Percentiles rank a stretch among this genome's conserved stretches.
Evolutionary conservation across 257 asterid species (phyloP).

Genomic region (Ocimum tenuiflorum): DNA sequence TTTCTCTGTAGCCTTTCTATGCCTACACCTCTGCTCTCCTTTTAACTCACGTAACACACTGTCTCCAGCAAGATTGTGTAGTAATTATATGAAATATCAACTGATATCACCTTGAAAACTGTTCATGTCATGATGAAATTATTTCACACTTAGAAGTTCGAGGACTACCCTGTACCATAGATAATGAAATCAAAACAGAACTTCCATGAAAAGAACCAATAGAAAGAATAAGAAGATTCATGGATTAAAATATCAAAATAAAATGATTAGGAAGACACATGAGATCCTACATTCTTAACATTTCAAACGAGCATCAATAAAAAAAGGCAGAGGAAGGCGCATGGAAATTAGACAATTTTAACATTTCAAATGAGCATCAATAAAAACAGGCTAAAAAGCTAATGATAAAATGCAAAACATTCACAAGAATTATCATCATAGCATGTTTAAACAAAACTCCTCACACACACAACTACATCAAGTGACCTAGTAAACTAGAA

Average conservation of each 20-base stretch:
- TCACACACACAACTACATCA: not conserved
- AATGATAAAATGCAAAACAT: not conserved
- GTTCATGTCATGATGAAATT: no score
- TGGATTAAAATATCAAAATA: not conserved
- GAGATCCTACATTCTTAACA: no score
- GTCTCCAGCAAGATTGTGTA: conserved; percentile 14
- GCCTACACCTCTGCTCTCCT: conserved; percentile 16
- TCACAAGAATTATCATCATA: not conserved
- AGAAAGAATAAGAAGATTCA: not conserved
- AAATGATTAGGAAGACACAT: not conserved
- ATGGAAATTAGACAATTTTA: not conserved
- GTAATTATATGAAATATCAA: not conserved
- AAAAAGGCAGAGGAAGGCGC: no score
- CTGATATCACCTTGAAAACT: conserved; percentile 11
- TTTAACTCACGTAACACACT: not conserved
- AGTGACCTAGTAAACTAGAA: not conserved
- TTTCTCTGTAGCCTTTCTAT: conserved; percentile 19
- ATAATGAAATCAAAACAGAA: not conserved
- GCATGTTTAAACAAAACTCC: not conserved
- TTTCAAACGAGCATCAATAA: no score
- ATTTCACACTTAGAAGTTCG: not conserved
- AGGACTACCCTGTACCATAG: conserved; percentile 16
- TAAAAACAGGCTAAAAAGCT: not conserved
- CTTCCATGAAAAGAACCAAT: not conserved
- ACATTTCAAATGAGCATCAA: not conserved